phyloP scores from a whole-genome alignment of 106 monocot genomes.

The Posidonia australis region DNA sequence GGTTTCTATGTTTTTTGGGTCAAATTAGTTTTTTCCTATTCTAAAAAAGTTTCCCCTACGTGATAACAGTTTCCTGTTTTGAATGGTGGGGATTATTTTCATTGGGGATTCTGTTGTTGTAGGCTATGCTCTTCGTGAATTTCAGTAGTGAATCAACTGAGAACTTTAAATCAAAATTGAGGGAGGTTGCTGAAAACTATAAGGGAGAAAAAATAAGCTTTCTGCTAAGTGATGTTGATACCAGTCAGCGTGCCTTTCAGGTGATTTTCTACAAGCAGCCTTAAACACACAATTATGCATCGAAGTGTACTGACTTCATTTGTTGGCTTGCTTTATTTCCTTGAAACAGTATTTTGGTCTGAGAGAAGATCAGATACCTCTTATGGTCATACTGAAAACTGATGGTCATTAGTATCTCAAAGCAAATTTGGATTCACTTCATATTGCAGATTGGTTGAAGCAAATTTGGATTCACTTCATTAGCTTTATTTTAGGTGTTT shows the following conservation, averaged over 20 bases:
- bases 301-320: background rate
- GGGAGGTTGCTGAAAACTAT: constrained; percentile 42
- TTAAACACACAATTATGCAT: background rate
- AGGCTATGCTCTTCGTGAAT: constrained; percentile 83
- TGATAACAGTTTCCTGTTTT: too few relatives aligned
- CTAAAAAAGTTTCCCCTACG: too few relatives aligned
- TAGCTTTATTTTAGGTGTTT: too few relatives aligned
- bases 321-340: constrained; percentile 7
- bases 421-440: constrained; percentile 45
- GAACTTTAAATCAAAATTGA: constrained; percentile 52
- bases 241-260: constrained; percentile 69
- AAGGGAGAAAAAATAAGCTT: constrained; percentile 54
- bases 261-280: constrained; percentile 32
- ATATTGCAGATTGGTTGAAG: constrained; percentile 58
- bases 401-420: constrained; percentile 64
- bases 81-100: too few relatives aligned
- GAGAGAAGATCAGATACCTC: constrained; percentile 53
- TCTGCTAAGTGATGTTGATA: constrained; percentile 73
- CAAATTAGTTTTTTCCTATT: too few relatives aligned
- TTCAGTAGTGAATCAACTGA: constrained; percentile 44
- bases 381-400: constrained; percentile 48
- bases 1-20: too few relatives aligned
- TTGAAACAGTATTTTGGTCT: constrained; percentile 59
- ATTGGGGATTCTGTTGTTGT: too few relatives aligned
- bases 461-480: too few relatives aligned